Percentiles rank a stretch among this genome's conserved stretches.
These are phyloP conservation scores for Aegilops tauschii DNA, from an alignment of 176 grass and related monocot species.

Conservation along the genomic window DNA sequence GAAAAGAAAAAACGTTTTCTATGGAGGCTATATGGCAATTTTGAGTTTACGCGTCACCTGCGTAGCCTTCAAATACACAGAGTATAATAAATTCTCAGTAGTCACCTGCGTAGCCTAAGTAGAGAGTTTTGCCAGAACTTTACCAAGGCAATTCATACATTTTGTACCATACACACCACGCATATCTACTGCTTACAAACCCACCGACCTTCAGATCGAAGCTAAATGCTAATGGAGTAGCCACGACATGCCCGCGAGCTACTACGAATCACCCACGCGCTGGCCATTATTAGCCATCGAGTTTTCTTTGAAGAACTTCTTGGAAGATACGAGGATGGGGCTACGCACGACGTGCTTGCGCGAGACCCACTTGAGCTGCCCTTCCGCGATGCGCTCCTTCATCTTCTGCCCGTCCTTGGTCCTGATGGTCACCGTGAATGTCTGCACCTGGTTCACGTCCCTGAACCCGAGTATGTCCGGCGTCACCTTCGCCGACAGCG, in stretches of 20 bases:
- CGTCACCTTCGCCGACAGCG: conserved; percentile 33
- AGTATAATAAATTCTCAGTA: neutral
- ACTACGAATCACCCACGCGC: neutral
- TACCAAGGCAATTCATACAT: neutral
- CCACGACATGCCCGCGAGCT: neutral
- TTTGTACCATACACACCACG: neutral
- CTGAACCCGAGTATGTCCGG: conserved; percentile 54
- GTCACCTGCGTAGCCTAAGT: neutral
- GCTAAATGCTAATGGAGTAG: conserved; percentile 6
- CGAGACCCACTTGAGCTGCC: conserved; percentile 67
- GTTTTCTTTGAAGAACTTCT: conserved; percentile 32
- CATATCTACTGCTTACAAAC: neutral
- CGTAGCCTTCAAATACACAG: no score
- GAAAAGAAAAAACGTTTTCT: no score
- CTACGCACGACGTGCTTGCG: conserved; percentile 47
- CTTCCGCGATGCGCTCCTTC: conserved; percentile 31
- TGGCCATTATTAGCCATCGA: neutral
- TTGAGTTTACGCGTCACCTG: no score
- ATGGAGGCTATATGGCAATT: no score
- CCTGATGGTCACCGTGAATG: conserved; percentile 50
- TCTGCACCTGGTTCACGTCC: conserved; percentile 48
- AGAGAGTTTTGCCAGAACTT: neutral
- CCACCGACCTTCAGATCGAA: neutral
- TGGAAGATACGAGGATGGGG: conserved; percentile 42
- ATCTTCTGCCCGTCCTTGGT: neutral